phyloP scores from a whole-genome alignment of 148 eudicot species.

The Simmondsia chinensis region DNA sequence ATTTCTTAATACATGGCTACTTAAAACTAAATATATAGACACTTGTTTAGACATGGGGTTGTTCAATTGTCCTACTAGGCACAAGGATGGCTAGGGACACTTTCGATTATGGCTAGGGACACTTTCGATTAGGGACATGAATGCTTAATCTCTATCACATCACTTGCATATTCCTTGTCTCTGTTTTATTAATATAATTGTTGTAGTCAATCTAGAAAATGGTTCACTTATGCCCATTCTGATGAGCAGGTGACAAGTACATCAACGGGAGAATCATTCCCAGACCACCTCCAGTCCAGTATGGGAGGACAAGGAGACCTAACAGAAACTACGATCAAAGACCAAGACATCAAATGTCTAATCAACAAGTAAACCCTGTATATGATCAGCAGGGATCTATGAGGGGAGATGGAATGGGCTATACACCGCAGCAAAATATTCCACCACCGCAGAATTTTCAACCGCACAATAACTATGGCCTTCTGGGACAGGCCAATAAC shows the following conservation, averaged over 20 bases:
- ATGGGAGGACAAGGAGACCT: constrained; percentile 43
- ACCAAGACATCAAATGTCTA: constrained; percentile 24
- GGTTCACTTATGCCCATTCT: not conserved
- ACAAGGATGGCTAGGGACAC: too few species aligned
- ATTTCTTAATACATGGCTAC: too few species aligned
- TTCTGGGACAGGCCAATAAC: constrained; percentile 25
- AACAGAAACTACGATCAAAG: constrained; percentile 17
- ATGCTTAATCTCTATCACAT: too few species aligned
- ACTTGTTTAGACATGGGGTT: too few species aligned
- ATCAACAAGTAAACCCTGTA: constrained; percentile 24
- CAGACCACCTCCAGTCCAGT: constrained; percentile 81
- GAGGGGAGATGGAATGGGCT: constrained; percentile 33
- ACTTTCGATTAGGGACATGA: too few species aligned
- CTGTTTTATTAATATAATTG: not conserved
- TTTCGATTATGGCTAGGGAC: too few species aligned
- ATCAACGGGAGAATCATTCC: constrained; percentile 74
- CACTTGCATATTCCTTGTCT: not conserved
- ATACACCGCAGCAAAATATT: constrained; percentile 19
- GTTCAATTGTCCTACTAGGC: too few species aligned
- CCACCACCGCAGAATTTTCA: constrained; percentile 9
- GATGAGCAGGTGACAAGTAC: constrained; percentile 74
- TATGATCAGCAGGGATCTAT: constrained; percentile 30
- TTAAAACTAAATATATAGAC: too few species aligned
- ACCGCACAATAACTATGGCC: constrained; percentile 17
- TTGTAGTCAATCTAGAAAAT: too few species aligned